phyloP scores from a whole-genome alignment of 805 yeast genomes.

The Nematodospora valgi region DNA sequence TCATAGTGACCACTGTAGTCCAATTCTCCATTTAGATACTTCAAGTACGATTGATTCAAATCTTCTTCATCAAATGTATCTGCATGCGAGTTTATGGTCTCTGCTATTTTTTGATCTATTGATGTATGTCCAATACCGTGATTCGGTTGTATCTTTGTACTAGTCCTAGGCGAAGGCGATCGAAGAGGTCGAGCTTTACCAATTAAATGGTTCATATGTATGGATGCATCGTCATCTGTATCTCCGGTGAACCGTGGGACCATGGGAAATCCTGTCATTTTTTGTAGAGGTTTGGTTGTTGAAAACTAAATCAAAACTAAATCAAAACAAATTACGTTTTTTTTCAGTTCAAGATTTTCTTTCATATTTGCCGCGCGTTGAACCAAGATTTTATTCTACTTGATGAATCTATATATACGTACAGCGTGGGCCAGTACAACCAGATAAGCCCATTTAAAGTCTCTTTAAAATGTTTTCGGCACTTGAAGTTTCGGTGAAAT shows the following conservation, averaged over 20 bases:
- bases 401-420: no score
- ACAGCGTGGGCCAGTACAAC: no score
- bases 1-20: conserved; percentile 6
- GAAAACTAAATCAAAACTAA: no score
- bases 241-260: conserved; percentile 37
- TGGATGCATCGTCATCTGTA: conserved; percentile 41
- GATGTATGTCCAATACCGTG: no score
- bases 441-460: conserved; percentile 13
- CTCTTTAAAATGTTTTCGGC: conserved; percentile 22
- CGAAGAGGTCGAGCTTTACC: conserved; percentile 36
- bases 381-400: no score
- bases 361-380: no score
- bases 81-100: neutral
- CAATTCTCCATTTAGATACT: conserved; percentile 1
- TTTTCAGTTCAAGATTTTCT: no score
- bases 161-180: conserved; percentile 8
- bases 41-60: conserved; percentile 3
- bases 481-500: conserved; percentile 21
- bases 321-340: no score
- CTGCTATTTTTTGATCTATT: conserved; percentile 10
- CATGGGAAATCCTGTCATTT: conserved; percentile 32
- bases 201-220: conserved; percentile 33
- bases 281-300: no score
- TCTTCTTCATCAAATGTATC: conserved; percentile 8
- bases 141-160: no score